phyloP scores from a whole-genome alignment of 495 filamentous ascomycete species.

The Penicillium arizonense region DNA sequence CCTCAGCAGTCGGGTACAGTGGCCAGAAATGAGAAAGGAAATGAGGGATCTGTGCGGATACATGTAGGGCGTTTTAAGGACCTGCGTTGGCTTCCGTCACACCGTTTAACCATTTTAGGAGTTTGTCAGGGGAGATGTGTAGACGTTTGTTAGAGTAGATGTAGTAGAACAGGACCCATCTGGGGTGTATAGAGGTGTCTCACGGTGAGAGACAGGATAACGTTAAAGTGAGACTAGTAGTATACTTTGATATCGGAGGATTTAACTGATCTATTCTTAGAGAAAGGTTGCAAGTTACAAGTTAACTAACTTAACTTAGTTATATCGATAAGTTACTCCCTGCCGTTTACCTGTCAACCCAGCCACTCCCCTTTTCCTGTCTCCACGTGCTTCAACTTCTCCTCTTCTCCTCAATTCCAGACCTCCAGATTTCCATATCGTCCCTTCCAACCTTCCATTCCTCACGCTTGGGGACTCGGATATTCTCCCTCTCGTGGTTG shows the following conservation, averaged over 20 bases:
- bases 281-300: neutral
- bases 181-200: too few species aligned
- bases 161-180: too few species aligned
- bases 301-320: too few species aligned
- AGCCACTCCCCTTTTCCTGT: constrained; percentile 21
- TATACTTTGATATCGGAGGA: neutral
- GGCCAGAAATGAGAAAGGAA: neutral
- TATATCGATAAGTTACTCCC: neutral
- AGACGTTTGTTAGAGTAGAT: too few species aligned
- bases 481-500: constrained; percentile 11
- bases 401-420: constrained; percentile 6
- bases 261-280: constrained; percentile 4
- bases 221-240: neutral
- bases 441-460: neutral
- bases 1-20: neutral
- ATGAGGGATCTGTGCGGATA: neutral
- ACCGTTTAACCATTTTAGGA: constrained; percentile 7
- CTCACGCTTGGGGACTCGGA: constrained; percentile 3
- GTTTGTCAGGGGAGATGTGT: neutral
- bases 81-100: constrained; percentile 1
- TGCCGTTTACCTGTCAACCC: constrained; percentile 5
- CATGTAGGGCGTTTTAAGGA: neutral
- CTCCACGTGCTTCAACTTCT: constrained; percentile 20
- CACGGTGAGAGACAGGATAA: neutral
- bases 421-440: neutral